Evolutionary conservation across 495 filamentous ascomycete species (phyloP).

Genomic region (Oleoguttula mirabilis): DNA sequence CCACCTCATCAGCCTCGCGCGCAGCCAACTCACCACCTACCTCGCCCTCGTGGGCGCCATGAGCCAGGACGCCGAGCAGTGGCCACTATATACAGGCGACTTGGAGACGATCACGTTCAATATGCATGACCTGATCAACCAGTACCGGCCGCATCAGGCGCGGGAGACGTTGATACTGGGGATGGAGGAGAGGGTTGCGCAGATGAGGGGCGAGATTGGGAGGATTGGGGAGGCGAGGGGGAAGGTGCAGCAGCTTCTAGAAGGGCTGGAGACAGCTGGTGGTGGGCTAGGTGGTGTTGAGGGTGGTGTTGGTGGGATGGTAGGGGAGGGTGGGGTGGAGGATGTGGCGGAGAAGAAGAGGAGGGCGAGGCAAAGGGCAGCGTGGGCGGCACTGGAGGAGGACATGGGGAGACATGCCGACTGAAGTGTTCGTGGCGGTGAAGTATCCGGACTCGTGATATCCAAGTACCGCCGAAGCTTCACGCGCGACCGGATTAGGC

Average conservation of each 20-base stretch:
- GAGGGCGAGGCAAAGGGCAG: slow-evolving; percentile 19
- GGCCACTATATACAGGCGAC: slow-evolving; percentile 55
- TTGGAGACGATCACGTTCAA: slow-evolving; percentile 74
- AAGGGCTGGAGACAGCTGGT: slow-evolving; percentile 41
- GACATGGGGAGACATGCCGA: slow-evolving; percentile 1
- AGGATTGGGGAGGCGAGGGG: slow-evolving; percentile 59
- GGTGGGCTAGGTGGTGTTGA: slow-evolving; percentile 35
- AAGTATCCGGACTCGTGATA: too few species aligned
- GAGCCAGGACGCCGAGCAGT: slow-evolving; percentile 40
- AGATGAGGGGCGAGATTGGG: slow-evolving; percentile 62
- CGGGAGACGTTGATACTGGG: slow-evolving; percentile 77
- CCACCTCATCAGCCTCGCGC: slow-evolving; percentile 65
- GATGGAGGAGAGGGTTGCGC: slow-evolving; percentile 81
- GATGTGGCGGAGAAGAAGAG: slow-evolving; percentile 11
- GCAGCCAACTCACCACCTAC: slow-evolving; percentile 74
- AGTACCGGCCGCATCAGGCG: slow-evolving; percentile 92
- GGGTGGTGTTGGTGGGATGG: slow-evolving; percentile 35
- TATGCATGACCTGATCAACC: slow-evolving; percentile 80
- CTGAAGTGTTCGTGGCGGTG: too few species aligned
- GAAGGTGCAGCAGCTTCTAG: slow-evolving; percentile 58
- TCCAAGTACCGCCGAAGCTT: too few species aligned
- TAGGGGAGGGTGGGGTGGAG: slow-evolving; percentile 5
- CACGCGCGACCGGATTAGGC: too few species aligned
- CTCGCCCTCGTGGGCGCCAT: slow-evolving; percentile 67
- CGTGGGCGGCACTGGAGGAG: slow-evolving; percentile 22